Percentiles rank a stretch among this genome's conserved stretches.
Evolutionary conservation across 2,329 filamentous ascomycete species (phyloP).

Genomic region (Penicillium sclerotiorum): DNA sequence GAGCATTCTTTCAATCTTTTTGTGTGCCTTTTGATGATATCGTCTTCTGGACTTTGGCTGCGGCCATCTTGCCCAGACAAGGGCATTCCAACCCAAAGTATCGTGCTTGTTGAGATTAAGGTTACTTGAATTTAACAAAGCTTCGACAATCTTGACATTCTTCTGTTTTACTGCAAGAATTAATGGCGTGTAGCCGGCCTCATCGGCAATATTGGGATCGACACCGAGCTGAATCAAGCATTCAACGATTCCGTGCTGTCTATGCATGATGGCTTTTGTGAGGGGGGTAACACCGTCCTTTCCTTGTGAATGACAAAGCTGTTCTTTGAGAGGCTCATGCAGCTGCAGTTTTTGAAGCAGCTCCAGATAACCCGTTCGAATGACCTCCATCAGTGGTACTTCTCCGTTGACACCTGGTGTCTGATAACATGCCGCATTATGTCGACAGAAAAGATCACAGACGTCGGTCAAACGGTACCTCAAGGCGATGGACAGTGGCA

Average conservation of each 20-base stretch:
- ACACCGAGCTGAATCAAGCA: conserved; percentile 2
- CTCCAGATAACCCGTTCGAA: not conserved
- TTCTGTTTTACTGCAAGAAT: not conserved
- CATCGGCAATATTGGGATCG: not conserved
- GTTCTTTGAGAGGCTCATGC: not conserved
- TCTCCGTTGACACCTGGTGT: not conserved
- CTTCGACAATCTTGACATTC: not conserved
- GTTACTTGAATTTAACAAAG: not conserved
- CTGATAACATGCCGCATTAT: not conserved
- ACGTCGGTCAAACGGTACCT: not conserved
- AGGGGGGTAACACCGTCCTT: not conserved
- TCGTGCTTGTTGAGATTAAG: not conserved
- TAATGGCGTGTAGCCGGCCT: not conserved
- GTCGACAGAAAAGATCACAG: not conserved
- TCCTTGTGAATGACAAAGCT: not conserved
- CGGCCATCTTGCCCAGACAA: not conserved
- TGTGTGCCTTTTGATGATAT: not conserved
- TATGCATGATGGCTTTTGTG: not conserved
- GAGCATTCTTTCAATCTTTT: not conserved
- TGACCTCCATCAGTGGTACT: not conserved
- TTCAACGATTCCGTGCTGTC: not conserved
- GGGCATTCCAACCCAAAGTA: not conserved
- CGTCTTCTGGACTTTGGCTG: not conserved
- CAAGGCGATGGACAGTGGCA: not conserved
- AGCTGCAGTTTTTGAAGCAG: not conserved